Evolutionary conservation across 2,329 filamentous ascomycete genomes (phyloP).

Genomic region (Trichoderma harzianum): DNA sequence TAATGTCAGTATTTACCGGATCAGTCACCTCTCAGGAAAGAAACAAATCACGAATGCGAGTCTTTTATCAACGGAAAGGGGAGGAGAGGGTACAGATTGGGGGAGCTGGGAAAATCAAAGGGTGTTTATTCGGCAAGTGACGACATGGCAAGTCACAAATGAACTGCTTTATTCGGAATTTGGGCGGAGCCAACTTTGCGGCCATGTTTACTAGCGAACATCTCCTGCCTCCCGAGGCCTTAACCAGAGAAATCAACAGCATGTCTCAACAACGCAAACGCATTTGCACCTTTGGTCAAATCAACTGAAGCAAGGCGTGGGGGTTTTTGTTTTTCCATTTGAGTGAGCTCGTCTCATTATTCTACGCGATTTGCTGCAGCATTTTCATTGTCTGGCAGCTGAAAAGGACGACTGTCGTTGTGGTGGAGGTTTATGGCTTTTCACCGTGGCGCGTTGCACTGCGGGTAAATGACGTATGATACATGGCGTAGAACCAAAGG

Average conservation of each 20-base stretch:
- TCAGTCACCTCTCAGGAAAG: constrained; percentile 13
- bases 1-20: constrained; percentile 16
- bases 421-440: not conserved
- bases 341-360: not conserved
- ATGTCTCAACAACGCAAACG: constrained; percentile 10
- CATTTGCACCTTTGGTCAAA: not conserved
- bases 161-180: constrained; percentile 26
- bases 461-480: not conserved
- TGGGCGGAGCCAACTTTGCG: constrained; percentile 22
- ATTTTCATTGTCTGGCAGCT: not conserved
- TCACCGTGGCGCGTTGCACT: not conserved
- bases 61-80: constrained; percentile 3
- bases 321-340: not conserved
- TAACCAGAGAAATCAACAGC: constrained; percentile 27
- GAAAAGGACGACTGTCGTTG: not conserved
- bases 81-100: constrained; percentile 2
- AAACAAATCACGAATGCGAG: constrained; percentile 3
- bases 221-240: constrained; percentile 27
- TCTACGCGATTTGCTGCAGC: not conserved
- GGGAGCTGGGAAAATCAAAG: constrained; percentile 20
- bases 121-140: constrained; percentile 31
- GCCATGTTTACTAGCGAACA: constrained; percentile 30
- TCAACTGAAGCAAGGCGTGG: not conserved
- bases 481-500: not conserved
- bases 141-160: constrained; percentile 31